Conservation (phyloP, 306 rosid genomes). For the Morella rubra region DNA sequence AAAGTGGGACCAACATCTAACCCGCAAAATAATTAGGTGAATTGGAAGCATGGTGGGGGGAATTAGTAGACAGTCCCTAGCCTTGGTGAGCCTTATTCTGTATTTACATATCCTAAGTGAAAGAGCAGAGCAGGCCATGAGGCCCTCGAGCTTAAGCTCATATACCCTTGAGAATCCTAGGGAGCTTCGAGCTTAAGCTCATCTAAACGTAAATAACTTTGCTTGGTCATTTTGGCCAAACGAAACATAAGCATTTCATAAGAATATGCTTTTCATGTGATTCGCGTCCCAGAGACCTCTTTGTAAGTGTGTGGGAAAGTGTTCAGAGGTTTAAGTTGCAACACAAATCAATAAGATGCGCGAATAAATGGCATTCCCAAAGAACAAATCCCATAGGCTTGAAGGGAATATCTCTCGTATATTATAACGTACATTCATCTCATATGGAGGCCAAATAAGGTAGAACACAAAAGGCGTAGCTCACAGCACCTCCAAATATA, state of each 20-base stretch:
- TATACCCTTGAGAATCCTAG: not conserved
- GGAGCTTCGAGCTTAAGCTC: too few relatives aligned
- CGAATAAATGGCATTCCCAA: not conserved
- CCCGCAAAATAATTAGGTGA: too few relatives aligned
- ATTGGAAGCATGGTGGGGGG: too few relatives aligned
- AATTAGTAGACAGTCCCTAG: too few relatives aligned
- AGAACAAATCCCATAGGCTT: not conserved
- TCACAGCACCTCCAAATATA: not conserved
- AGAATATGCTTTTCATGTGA: not conserved
- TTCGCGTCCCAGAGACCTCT: not conserved
- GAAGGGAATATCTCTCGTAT: conserved; percentile 24
- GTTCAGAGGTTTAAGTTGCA: not conserved
- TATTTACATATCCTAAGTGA: too few relatives aligned
- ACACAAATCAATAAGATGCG: not conserved
- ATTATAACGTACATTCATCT: conserved; percentile 29
- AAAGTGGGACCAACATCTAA: too few relatives aligned
- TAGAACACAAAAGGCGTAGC: conserved; percentile 16
- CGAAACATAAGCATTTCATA: not conserved
- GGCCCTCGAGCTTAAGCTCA: not conserved
- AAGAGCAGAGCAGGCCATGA: too few relatives aligned
- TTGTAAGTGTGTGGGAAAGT: not conserved
- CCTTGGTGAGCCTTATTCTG: too few relatives aligned
- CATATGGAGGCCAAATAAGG: conserved; percentile 26
- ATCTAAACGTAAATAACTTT: not conserved
- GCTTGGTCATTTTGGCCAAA: not conserved